Evolutionary conservation across 2,329 filamentous ascomycete genomes (phyloP).

Genomic region (Pseudocercospora musae): DNA sequence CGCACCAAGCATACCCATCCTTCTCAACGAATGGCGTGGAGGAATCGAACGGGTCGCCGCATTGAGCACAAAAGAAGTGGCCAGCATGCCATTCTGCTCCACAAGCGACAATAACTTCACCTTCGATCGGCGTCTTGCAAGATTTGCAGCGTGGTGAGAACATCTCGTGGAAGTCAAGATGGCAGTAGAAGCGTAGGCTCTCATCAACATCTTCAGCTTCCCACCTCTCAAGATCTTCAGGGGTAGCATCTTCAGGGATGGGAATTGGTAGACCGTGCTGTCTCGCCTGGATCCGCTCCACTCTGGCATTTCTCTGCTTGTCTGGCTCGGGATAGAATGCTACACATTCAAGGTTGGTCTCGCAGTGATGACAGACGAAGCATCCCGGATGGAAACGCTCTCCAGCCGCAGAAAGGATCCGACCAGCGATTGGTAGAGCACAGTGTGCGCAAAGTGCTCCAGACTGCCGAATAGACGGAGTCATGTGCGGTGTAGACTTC

Average conservation of each 20-base stretch:
- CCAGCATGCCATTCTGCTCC: conserved; percentile 96
- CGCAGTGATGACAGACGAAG: conserved; percentile 84
- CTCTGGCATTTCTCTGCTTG: conserved; percentile 63
- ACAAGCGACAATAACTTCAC: conserved; percentile 88
- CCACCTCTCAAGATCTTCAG: conserved; percentile 44
- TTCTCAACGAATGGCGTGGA: conserved; percentile 87
- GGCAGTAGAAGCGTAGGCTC: conserved; percentile 84
- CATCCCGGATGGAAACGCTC: conserved; percentile 88
- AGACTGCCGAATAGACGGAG: conserved; percentile 47
- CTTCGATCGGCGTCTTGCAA: conserved; percentile 94
- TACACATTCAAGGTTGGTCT: conserved; percentile 84
- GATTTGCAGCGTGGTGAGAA: conserved; percentile 92
- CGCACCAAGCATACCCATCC: conserved; percentile 96
- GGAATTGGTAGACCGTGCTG: conserved; percentile 50
- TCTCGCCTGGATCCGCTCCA: conserved; percentile 68
- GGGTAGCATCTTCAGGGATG: conserved; percentile 60
- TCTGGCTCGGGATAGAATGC: conserved; percentile 94
- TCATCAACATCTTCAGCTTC: conserved; percentile 62
- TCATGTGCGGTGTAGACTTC: conserved; percentile 44
- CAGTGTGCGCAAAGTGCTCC: conserved; percentile 83
- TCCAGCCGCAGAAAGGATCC: conserved; percentile 80
- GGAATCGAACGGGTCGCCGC: conserved; percentile 72
- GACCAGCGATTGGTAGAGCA: conserved; percentile 77
- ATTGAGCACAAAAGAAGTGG: conserved; percentile 99
- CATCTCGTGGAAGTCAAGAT: conserved; percentile 96